Base-by-base conservation (phyloP, 2,329 filamentous ascomycete genomes). In the Hypoxylon sp. region DNA sequence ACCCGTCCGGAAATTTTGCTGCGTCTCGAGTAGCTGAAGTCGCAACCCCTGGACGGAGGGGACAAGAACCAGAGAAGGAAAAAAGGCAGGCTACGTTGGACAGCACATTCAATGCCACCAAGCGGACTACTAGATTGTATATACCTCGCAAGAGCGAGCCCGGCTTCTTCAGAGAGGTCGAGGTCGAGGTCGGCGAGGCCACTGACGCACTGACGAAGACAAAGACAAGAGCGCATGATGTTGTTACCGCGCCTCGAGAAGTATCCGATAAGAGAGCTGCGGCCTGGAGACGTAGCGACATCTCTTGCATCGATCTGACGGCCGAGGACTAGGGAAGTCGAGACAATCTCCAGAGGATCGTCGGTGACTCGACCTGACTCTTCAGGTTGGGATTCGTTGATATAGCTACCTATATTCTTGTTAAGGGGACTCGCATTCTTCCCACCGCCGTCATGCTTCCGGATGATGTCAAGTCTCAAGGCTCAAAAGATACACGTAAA, bases 151-250 rank as follows among this genome's bases (percentile, higher is more conserved):
- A 67, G 21, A 75, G 74, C 40, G 67, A 67, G 11, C 66, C 67
- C 4, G 78, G 78, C 2, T 80, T 78, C 66, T 75, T 77, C 59
- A 66, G 70, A 21, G 77, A 73, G 46, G 35, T 74, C 15, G 72
- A 74, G 13, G 62, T 73, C 29, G 58, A 51, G 38, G 63, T 60
- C 13, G 70, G 70, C 18, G 69, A 73, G 23, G 72, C 65, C 2
- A 68, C 68, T 13, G 63, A 53, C 4, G 27, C 67, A 7, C 43
- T 55, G 15, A 23, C 13, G 37, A 47, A 29, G 48, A 50, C 15
- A n/a, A 53, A 21, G 40, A 46, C 27, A 17, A n/a, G n/a, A n/a
- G n/a, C n/a, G n/a, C 17, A 18, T 7, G 52, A 31, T 13, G 27
- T 33, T 0, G 21, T 6, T 1, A 29, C 41, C 5, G 17, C 37